A percentile compares a stretch with the other conserved stretches of the same genome.
phyloP scores from a whole-genome alignment of 2,329 filamentous ascomycete species.

The Zymoseptoria ardabiliae region DNA sequence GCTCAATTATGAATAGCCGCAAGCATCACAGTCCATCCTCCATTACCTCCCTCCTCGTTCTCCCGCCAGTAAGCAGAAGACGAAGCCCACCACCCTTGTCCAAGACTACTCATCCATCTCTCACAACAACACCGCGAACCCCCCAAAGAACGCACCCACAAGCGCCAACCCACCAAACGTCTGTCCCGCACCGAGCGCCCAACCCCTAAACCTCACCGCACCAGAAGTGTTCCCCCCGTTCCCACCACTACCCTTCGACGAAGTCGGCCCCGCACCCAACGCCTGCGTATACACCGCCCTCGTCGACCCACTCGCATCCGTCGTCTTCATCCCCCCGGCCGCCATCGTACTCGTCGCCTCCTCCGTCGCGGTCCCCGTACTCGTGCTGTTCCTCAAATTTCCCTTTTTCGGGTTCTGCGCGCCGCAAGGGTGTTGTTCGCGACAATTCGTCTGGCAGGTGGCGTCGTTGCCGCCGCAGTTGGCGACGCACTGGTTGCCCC shows the following conservation, averaged over 20 bases:
- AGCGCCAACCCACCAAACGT: constrained; percentile 51
- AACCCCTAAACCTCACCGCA: constrained; percentile 24
- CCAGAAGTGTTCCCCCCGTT: constrained; percentile 3
- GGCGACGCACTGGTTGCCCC: constrained; percentile 54
- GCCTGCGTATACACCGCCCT: constrained; percentile 39
- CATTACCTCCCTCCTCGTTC: neutral
- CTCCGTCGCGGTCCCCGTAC: constrained; percentile 34
- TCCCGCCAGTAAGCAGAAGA: neutral
- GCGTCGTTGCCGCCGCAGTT: constrained; percentile 48
- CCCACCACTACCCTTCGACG: constrained; percentile 21
- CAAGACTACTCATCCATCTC: neutral
- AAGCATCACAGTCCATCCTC: no score
- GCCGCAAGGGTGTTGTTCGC: constrained; percentile 63
- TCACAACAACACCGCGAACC: constrained; percentile 43
- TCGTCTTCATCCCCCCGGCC: constrained; percentile 29
- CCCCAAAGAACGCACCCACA: constrained; percentile 49
- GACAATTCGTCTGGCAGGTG: constrained; percentile 55
- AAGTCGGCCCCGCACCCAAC: constrained; percentile 27
- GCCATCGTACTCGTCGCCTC: constrained; percentile 22
- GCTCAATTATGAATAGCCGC: no score
- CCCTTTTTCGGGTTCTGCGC: constrained; percentile 55
- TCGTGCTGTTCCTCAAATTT: constrained; percentile 40
- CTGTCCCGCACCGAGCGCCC: constrained; percentile 47
- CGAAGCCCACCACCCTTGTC: neutral
- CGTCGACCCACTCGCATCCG: constrained; percentile 26